phyloP scores from a whole-genome alignment of 495 filamentous ascomycete genomes.

The Amorphotheca resinae region DNA sequence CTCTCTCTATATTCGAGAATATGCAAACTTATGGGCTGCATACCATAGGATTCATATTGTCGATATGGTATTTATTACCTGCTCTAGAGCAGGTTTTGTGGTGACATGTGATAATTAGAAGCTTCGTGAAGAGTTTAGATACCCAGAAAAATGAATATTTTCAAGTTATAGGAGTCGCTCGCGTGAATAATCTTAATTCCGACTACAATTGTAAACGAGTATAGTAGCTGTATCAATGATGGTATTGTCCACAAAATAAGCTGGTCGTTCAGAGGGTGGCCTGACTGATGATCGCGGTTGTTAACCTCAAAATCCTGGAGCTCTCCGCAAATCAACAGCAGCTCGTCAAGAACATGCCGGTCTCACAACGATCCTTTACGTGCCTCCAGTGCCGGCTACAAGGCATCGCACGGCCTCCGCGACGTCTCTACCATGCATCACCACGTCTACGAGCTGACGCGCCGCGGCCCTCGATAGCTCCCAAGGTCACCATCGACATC shows the following conservation, averaged over 20 bases:
- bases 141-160: not conserved
- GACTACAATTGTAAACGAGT: too few species aligned
- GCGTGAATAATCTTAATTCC: too few species aligned
- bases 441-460: conserved; percentile 8
- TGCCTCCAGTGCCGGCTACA: conserved; percentile 23
- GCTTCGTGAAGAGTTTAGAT: not conserved
- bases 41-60: too few species aligned
- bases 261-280: too few species aligned
- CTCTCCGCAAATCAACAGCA: not conserved
- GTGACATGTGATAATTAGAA: not conserved
- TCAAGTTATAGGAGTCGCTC: too few species aligned
- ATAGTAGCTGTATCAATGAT: too few species aligned
- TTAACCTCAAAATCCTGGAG: not conserved
- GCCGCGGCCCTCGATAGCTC: conserved; percentile 55
- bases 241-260: too few species aligned
- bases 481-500: conserved; percentile 67
- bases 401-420: conserved; percentile 4
- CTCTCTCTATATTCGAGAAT: too few species aligned
- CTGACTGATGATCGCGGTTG: too few species aligned
- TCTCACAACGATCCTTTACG: conserved; percentile 18
- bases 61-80: too few species aligned
- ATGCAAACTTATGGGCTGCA: too few species aligned
- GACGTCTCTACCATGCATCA: conserved; percentile 12
- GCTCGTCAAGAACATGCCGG: conserved; percentile 17
- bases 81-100: too few species aligned